Evolutionary conservation across 2,329 filamentous ascomycete species (phyloP).

Genomic region (Neofusicoccum laricinum): DNA sequence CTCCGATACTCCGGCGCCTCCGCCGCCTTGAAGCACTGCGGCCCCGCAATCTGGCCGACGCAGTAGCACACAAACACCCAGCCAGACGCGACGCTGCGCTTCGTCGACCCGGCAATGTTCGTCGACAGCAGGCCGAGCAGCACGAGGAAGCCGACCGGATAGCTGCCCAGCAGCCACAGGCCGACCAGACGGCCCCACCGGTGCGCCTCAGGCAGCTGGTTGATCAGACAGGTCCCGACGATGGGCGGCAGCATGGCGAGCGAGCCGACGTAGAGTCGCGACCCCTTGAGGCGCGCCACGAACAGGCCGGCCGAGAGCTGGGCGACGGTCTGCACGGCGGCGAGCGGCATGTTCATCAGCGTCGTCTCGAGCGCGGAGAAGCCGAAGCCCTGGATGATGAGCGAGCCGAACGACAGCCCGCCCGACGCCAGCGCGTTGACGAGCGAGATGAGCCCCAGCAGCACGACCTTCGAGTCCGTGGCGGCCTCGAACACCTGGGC

Average conservation of each 20-base stretch:
- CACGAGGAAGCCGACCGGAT: conserved; percentile 59
- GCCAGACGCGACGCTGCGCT: conserved; percentile 64
- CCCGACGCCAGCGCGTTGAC: conserved; percentile 42
- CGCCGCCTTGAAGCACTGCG: conserved; percentile 60
- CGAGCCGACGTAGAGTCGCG: conserved; percentile 47
- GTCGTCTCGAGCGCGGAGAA: conserved; percentile 57
- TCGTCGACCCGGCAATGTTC: conserved; percentile 67
- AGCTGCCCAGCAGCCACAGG: conserved; percentile 60
- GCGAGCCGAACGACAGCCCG: conserved; percentile 57
- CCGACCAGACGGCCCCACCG: conserved; percentile 54
- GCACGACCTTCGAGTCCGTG: conserved; percentile 57
- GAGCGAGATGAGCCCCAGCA: conserved; percentile 41
- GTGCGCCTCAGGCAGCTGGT: conserved; percentile 47
- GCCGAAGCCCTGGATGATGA: conserved; percentile 59
- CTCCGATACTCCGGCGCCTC: conserved; percentile 58
- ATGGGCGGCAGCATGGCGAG: conserved; percentile 57
- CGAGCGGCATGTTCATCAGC: conserved; percentile 61
- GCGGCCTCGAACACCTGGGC: conserved; percentile 50
- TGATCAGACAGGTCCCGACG: conserved; percentile 53
- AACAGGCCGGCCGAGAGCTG: conserved; percentile 58
- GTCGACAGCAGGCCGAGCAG: conserved; percentile 61
- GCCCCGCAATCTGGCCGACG: conserved; percentile 65
- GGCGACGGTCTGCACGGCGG: conserved; percentile 58
- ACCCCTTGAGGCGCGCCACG: conserved; percentile 54
- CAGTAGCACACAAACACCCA: conserved; percentile 65